Conservation (phyloP, 2,329 filamentous ascomycete genomes). For the Dactylella cylindrospora region DNA sequence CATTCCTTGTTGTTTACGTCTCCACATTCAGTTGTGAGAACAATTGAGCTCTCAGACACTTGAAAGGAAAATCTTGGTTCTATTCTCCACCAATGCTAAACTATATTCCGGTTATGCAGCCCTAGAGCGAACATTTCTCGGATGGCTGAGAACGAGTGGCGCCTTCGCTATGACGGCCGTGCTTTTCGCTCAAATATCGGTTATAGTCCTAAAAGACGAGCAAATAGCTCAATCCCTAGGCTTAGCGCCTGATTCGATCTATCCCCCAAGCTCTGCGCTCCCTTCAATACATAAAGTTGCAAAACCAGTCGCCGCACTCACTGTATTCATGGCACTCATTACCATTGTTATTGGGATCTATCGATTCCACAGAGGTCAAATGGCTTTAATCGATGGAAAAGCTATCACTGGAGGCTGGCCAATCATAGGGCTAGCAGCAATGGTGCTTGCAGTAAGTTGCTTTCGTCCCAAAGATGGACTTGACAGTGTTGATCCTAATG, state of each 20-base stretch:
- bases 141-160: constrained; percentile 41
- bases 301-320: constrained; percentile 10
- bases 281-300: constrained; percentile 12
- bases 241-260: neutral
- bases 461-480: neutral
- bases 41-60: too few relatives aligned
- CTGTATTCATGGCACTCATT: constrained; percentile 21
- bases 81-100: neutral
- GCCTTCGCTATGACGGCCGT: constrained; percentile 40
- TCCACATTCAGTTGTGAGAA: neutral
- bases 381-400: constrained; percentile 28
- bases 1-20: neutral
- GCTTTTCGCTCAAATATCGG: constrained; percentile 32
- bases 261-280: too few relatives aligned
- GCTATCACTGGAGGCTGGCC: constrained; percentile 39
- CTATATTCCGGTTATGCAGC: neutral
- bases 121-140: constrained; percentile 36
- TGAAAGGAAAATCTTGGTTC: too few relatives aligned
- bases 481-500: neutral
- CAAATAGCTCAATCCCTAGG: constrained; percentile 3
- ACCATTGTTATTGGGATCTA: constrained; percentile 21
- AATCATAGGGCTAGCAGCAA: constrained; percentile 15
- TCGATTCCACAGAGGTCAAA: constrained; percentile 29
- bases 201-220: constrained; percentile 24
- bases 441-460: constrained; percentile 22